A percentile compares a stretch with the other conserved stretches of the same genome.
Evolutionary conservation across 2,329 filamentous ascomycete genomes (phyloP).

Genomic region (Ophiostoma himal-ulmi): DNA sequence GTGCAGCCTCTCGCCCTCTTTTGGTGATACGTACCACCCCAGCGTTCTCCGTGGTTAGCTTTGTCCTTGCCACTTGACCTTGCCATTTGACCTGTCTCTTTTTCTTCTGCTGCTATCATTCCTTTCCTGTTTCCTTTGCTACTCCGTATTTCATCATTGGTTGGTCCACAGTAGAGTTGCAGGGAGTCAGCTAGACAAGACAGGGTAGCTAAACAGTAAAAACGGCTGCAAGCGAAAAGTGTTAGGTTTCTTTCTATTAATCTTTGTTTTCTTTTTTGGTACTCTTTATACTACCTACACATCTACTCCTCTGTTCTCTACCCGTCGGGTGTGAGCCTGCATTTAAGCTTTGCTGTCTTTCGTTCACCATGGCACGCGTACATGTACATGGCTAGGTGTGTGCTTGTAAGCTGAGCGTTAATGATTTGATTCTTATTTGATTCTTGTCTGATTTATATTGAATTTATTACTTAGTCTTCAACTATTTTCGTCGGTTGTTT

Average conservation of each 20-base stretch:
- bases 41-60: neutral
- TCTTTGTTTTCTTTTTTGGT: neutral
- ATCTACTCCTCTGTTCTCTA: neutral
- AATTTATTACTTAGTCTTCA: neutral
- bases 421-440: neutral
- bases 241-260: neutral
- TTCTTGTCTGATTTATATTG: neutral
- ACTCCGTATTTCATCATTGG: neutral
- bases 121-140: neutral
- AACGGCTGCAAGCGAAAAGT: constrained; percentile 3
- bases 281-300: neutral
- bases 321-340: neutral
- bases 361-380: neutral
- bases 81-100: neutral
- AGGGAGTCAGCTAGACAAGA: neutral
- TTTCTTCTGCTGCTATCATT: neutral
- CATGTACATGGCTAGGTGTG: neutral
- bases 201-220: neutral
- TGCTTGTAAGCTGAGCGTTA: neutral
- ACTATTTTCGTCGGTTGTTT: neutral
- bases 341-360: constrained; percentile 1
- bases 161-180: neutral
- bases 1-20: constrained; percentile 1
- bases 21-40: neutral
- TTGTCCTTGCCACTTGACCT: neutral